Percentiles rank a stretch among this genome's conserved stretches.
Evolutionary conservation across 2,329 filamentous ascomycete species (phyloP).

Genomic region (Nemania bipapillata): DNA sequence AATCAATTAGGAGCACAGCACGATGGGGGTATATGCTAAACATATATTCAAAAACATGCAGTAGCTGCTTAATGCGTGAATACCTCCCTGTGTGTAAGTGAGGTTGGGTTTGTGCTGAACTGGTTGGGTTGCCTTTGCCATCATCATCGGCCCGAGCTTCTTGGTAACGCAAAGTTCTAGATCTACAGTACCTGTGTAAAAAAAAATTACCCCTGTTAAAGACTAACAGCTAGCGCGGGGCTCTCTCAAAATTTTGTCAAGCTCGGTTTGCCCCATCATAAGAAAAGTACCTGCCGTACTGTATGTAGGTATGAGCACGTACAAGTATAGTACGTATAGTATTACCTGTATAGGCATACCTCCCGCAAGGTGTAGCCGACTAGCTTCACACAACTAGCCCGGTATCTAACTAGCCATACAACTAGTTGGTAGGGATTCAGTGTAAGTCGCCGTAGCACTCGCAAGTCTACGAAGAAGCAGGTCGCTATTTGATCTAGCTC

Average conservation of each 20-base stretch:
- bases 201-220: conserved; percentile 15
- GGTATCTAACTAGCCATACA: background rate
- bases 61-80: background rate
- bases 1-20: background rate
- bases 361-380: background rate
- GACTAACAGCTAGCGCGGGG: conserved; percentile 27
- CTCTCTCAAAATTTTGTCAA: conserved; percentile 31
- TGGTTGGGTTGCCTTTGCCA: too few relatives aligned
- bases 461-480: conserved; percentile 2
- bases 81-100: background rate
- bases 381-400: background rate
- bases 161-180: conserved; percentile 24
- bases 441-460: too few relatives aligned
- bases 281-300: too few relatives aligned
- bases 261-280: conserved; percentile 19
- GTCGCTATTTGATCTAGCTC: background rate
- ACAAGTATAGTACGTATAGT: background rate
- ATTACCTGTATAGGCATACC: background rate
- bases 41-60: background rate
- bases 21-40: conserved; percentile 2
- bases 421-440: background rate
- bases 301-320: too few relatives aligned
- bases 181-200: conserved; percentile 13
- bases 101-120: background rate
- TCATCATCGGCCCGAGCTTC: conserved; percentile 8